A percentile compares a stretch with the other conserved stretches of the same genome.
phyloP scores from a whole-genome alignment of 2,329 filamentous ascomycete species.

The Pseudogymnoascus sp. region DNA sequence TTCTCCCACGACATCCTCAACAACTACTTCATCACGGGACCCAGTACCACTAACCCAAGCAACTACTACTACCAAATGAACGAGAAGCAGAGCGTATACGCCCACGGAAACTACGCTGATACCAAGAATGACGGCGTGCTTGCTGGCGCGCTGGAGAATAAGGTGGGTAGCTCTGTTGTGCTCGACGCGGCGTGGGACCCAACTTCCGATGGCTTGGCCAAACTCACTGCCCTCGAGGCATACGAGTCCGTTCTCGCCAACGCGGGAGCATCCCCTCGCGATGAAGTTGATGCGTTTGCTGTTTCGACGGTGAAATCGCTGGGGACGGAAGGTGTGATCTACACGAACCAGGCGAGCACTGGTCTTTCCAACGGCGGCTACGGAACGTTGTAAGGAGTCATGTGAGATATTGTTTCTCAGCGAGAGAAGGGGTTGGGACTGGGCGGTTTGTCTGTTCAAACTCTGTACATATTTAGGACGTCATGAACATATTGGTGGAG shows the following conservation, averaged over 20 bases:
- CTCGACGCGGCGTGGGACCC: conserved; percentile 22
- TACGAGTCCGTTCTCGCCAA: conserved; percentile 30
- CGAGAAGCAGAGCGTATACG: conserved; percentile 44
- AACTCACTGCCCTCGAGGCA: conserved; percentile 31
- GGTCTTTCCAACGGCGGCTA: conserved; percentile 25
- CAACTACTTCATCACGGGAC: conserved; percentile 51
- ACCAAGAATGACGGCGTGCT: conserved; percentile 41
- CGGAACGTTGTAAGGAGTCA: conserved; percentile 15
- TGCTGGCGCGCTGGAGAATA: conserved; percentile 31
- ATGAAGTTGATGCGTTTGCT: conserved; percentile 24
- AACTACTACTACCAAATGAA: conserved; percentile 52
- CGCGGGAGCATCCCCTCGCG: conserved; percentile 31
- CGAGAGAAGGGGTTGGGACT: not conserved
- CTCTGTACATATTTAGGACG: not conserved
- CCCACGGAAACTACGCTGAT: conserved; percentile 46
- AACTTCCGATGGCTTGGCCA: conserved; percentile 18
- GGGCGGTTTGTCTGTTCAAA: not conserved
- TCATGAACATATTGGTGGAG: not conserved
- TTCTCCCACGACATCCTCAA: conserved; percentile 46
- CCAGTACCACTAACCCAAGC: conserved; percentile 40
- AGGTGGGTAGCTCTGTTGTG: conserved; percentile 16
- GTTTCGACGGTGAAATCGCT: conserved; percentile 21
- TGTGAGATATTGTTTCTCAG: not conserved
- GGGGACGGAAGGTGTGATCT: conserved; percentile 21
- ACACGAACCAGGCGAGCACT: conserved; percentile 22